Conservation (phyloP, 2,329 filamentous ascomycete genomes). For the Aspergillus jensenii region DNA sequence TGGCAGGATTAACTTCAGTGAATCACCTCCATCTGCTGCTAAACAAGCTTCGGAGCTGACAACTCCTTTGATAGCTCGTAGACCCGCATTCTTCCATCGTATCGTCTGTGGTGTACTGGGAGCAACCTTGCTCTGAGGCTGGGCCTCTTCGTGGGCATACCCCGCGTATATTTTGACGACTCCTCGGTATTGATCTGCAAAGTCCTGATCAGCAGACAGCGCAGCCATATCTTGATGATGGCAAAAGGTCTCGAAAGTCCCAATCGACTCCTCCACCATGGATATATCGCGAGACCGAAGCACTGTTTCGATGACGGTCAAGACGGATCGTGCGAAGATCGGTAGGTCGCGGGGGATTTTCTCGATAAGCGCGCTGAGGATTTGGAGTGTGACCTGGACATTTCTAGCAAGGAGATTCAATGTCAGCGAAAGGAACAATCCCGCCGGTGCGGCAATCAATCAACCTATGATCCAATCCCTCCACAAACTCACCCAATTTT, state of each 20-base stretch:
- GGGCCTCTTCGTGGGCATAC: constrained; percentile 68
- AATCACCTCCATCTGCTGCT: constrained; percentile 70
- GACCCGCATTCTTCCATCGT: constrained; percentile 71
- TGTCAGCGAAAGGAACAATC: background rate
- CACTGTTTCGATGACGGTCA: constrained; percentile 80
- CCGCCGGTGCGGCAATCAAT: background rate
- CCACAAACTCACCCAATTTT: constrained; percentile 70
- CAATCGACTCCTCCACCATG: constrained; percentile 86
- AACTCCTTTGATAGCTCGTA: constrained; percentile 78
- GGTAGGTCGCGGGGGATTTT: constrained; percentile 88
- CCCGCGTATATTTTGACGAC: constrained; percentile 77
- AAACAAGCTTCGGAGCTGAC: constrained; percentile 79
- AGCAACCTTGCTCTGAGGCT: constrained; percentile 47
- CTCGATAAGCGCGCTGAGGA: constrained; percentile 86
- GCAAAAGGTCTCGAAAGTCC: constrained; percentile 86
- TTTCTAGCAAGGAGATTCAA: constrained; percentile 56
- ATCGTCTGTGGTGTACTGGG: constrained; percentile 72
- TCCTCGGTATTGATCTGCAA: constrained; percentile 77
- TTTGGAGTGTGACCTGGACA: constrained; percentile 92
- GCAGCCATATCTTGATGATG: constrained; percentile 82
- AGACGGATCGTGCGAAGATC: constrained; percentile 79
- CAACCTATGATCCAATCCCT: background rate
- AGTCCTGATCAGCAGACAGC: constrained; percentile 81
- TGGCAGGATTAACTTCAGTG: constrained; percentile 76
- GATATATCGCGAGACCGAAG: constrained; percentile 84